Evolutionary conservation across 176 grass and related monocot genomes (phyloP).

Genomic region (Hordeum marinum): DNA sequence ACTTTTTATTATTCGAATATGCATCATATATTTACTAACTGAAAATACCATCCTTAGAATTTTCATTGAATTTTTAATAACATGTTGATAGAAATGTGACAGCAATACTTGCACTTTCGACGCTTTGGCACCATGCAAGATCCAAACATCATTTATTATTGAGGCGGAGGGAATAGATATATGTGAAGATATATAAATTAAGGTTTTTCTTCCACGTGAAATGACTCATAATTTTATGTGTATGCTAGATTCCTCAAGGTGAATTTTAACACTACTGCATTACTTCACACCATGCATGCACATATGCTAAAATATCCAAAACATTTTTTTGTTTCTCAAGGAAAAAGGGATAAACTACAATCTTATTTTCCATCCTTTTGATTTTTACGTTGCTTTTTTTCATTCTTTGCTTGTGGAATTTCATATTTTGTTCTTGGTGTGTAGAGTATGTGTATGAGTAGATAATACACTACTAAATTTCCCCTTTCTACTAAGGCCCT

Average conservation of each 20-base stretch:
- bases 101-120: background rate
- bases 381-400: no score
- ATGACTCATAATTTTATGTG: background rate
- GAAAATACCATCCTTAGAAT: background rate
- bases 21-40: background rate
- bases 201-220: background rate
- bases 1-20: background rate
- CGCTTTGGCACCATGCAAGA: background rate
- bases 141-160: no score
- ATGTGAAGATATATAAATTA: background rate
- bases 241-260: background rate
- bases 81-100: background rate
- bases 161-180: background rate
- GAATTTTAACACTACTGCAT: background rate
- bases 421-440: background rate
- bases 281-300: background rate
- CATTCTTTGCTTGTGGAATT: background rate
- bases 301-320: background rate
- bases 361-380: background rate
- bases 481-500: background rate
- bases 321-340: rapidly evolving
- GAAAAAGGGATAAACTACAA: background rate
- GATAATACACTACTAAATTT: background rate
- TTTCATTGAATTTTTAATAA: background rate
- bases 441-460: no score